phyloP scores from a whole-genome alignment of 2,329 filamentous ascomycete species.

The Botrytis hyacinthi region DNA sequence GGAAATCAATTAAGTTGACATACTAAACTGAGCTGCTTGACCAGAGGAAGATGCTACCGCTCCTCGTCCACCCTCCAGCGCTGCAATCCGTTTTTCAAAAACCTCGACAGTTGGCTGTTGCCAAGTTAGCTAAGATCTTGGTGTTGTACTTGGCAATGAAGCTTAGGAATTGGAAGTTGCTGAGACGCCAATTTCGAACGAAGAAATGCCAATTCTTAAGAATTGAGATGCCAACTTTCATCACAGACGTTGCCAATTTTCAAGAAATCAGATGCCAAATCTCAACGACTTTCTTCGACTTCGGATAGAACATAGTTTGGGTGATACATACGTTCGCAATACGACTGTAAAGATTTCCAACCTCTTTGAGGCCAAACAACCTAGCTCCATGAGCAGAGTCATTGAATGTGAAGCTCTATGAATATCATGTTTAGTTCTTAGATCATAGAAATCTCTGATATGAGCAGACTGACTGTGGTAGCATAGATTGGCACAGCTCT shows the following conservation, averaged over 20 bases:
- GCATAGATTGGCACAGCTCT: constrained; percentile 96
- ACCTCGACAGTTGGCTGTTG: constrained; percentile 83
- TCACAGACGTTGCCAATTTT: constrained; percentile 15
- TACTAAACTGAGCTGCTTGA: constrained; percentile 81
- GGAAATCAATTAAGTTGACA: neutral
- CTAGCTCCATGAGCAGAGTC: constrained; percentile 93
- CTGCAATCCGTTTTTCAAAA: constrained; percentile 94
- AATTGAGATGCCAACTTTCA: constrained; percentile 11
- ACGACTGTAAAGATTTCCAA: constrained; percentile 92
- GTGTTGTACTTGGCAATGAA: constrained; percentile 14
- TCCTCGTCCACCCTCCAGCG: constrained; percentile 85
- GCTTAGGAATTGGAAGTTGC: neutral
- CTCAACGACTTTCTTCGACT: neutral
- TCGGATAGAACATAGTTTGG: neutral
- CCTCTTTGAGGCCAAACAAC: constrained; percentile 94
- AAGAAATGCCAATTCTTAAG: neutral
- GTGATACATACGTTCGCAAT: constrained; percentile 74
- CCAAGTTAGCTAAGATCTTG: constrained; percentile 18
- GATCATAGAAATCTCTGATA: neutral
- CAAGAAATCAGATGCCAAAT: constrained; percentile 16
- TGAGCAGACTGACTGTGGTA: constrained; percentile 57
- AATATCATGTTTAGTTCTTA: constrained; percentile 23
- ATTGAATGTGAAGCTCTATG: constrained; percentile 85
- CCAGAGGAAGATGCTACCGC: constrained; percentile 83
- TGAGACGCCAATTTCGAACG: constrained; percentile 10